Evolutionary conservation across 805 yeast species (phyloP), one percentile per base, ranked within the genome.

Genomic region (Metschnikowia chrysomelidarum): DNA sequence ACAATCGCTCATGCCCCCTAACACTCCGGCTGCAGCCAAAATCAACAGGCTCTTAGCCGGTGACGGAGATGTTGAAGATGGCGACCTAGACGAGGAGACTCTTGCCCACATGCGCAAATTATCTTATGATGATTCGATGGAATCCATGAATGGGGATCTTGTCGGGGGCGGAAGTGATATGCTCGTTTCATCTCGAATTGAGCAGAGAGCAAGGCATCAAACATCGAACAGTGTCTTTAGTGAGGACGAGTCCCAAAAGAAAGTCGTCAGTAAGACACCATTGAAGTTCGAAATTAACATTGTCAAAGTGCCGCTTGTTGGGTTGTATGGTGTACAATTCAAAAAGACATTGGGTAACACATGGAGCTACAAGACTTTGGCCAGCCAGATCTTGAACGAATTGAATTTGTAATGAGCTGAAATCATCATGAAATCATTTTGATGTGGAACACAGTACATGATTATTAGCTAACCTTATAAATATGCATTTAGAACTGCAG

Each of bases 341-440:
- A 91, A 91, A 71, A 89, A 89, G 57, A 73, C 89, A 19, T 74
- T 85, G 39, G 98, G 98, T 53, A 88, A 91, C 57, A 87, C 96
- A 2, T 89, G 97, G 97, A 77, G 83, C 64, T 89, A 89, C 64
- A 89, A 91, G 67, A 81, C 88, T 7, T 69, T 89, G 54, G 97
- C 97, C 2, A 80, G 91, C 36, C 87, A 81, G 57, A 83, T 89
- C 32, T 73, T 89, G 59, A 72, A 73, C 41, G 84, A 83, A 47
- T 69, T 86, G 56, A 80, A 82, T 44, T 64, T 85, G 45, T 84
- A 37, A 34, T 27, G 7, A 3, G 26, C 4, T 24, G 2, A n/a
- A n/a, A n/a, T n/a, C n/a, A n/a, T n/a, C n/a, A n/a, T n/a, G n/a
- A n/a, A n/a, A n/a, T n/a, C n/a, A n/a, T n/a, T n/a, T n/a, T n/a